A percentile compares a stretch with the other conserved stretches of the same genome.
These are phyloP conservation scores for Leishmania guyanensis DNA, from an alignment of 208 protist species.

Conservation along the genomic window DNA sequence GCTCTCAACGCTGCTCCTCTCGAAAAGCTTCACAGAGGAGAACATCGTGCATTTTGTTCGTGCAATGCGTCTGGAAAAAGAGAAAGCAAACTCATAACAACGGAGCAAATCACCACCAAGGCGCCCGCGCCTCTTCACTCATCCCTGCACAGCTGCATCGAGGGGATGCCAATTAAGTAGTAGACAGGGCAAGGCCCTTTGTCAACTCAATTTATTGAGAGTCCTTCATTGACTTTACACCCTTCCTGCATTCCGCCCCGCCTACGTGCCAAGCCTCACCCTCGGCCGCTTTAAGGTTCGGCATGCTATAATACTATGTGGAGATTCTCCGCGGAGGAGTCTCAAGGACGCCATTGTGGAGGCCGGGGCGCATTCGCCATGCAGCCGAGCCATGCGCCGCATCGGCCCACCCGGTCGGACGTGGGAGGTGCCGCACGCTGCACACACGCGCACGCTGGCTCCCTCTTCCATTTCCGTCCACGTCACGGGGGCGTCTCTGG, in stretches of 20 bases:
- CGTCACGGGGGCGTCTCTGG: neutral
- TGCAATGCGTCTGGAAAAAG: too few relatives aligned
- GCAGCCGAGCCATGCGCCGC: neutral
- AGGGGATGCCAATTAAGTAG: neutral
- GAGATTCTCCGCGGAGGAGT: neutral
- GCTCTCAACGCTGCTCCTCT: neutral
- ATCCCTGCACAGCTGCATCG: neutral
- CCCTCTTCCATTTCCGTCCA: neutral
- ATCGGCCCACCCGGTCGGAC: neutral
- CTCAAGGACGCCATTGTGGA: neutral
- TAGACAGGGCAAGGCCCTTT: too few relatives aligned
- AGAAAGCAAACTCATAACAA: neutral
- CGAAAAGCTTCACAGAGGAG: neutral
- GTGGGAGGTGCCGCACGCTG: neutral
- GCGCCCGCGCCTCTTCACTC: neutral
- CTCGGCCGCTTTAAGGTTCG: neutral
- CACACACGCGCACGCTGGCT: neutral
- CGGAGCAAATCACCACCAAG: neutral
- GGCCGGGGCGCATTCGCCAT: neutral
- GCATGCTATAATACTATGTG: neutral
- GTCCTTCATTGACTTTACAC: neutral
- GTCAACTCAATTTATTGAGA: neutral
- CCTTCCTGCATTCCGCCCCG: neutral
- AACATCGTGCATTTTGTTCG: neutral
- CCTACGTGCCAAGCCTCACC: neutral